These are phyloP conservation scores for Penicillium aurantiogriseum DNA, from an alignment of 2,329 filamentous ascomycete genomes.

Conservation along the genomic window DNA sequence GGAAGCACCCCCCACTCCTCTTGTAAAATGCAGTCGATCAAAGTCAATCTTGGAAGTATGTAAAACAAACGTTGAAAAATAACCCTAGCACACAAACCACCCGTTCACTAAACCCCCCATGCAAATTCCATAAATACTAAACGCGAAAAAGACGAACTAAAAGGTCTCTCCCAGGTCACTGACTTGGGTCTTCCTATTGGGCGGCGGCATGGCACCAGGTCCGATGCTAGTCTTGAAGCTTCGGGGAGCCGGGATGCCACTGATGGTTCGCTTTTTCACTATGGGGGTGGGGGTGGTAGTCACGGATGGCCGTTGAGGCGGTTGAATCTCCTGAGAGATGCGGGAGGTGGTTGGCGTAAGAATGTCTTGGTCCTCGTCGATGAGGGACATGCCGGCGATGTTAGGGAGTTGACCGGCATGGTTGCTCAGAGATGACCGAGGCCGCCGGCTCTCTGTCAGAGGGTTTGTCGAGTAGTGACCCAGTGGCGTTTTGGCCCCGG, in stretches of 20 bases:
- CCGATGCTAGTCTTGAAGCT: constrained; percentile 42
- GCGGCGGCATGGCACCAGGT: constrained; percentile 49
- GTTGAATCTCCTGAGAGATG: constrained; percentile 32
- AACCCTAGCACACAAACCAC: neutral
- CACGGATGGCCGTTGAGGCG: constrained; percentile 48
- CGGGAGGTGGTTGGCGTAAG: constrained; percentile 47
- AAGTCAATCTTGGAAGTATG: neutral
- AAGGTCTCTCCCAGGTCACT: constrained; percentile 60
- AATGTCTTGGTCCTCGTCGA: constrained; percentile 51
- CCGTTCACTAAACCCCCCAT: neutral
- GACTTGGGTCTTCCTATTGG: constrained; percentile 50
- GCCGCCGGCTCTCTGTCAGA: constrained; percentile 55
- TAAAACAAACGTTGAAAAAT: constrained; percentile 3
- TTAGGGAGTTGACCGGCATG: constrained; percentile 56
- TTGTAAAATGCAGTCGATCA: constrained; percentile 2
- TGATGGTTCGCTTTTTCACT: constrained; percentile 54
- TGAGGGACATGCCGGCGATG: constrained; percentile 55
- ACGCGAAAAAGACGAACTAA: constrained; percentile 31
- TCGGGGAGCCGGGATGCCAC: constrained; percentile 44
- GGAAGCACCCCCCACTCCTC: neutral
- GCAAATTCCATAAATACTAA: neutral
- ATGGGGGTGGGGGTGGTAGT: constrained; percentile 45
- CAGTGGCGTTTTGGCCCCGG: constrained; percentile 63
- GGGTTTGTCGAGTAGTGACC: constrained; percentile 53
- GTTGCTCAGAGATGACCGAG: constrained; percentile 69